These are phyloP conservation scores for Cucumis cinereus DNA, from an alignment of 306 rosid genomes.

Conservation along the genomic window DNA sequence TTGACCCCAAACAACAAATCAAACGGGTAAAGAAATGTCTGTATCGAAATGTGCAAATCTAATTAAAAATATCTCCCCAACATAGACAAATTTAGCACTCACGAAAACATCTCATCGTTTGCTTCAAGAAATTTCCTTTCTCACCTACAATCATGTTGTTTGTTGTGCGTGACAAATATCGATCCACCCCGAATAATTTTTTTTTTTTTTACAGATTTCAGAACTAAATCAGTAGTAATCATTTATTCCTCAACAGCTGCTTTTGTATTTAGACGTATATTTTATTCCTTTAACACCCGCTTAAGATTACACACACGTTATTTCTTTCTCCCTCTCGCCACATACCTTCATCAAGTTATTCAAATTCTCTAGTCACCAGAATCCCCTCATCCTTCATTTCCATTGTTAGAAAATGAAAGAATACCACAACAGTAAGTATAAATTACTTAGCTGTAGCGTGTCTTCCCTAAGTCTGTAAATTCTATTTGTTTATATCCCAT, in stretches of 20 bases:
- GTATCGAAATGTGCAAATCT: background rate
- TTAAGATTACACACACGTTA: background rate
- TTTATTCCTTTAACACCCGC: background rate
- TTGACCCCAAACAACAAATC: background rate
- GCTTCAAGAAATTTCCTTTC: background rate
- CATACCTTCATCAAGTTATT: background rate
- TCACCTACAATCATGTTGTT: background rate
- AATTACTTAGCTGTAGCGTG: background rate
- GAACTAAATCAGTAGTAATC: background rate
- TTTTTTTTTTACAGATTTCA: background rate
- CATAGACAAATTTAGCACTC: background rate
- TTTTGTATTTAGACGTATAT: background rate
- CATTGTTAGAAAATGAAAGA: too few species aligned
- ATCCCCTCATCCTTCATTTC: too few species aligned
- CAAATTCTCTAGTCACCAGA: background rate
- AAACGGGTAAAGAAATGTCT: background rate
- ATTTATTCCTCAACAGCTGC: background rate
- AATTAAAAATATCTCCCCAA: background rate
- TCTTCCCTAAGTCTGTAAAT: background rate
- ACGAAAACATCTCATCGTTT: background rate
- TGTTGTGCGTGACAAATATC: background rate
- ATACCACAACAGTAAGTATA: too few species aligned
- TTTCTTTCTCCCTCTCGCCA: background rate
- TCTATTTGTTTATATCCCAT: background rate
- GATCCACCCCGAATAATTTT: background rate